Conservation (phyloP, 2,329 filamentous ascomycete species). For the Stachybotrys elegans region DNA sequence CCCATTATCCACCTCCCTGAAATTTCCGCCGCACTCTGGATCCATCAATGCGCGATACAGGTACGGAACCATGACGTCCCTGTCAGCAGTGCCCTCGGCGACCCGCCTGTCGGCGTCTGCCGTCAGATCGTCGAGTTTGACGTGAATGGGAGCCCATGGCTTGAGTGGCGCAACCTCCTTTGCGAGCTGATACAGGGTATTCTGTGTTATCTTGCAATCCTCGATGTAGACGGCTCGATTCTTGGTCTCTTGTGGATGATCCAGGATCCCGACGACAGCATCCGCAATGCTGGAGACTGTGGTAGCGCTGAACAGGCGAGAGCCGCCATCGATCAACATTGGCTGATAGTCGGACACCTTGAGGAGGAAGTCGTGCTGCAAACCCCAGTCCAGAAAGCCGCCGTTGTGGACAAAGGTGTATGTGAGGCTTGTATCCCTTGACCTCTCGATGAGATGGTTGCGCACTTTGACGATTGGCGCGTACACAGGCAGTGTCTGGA, state of each 20-base stretch:
- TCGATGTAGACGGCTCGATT: constrained; percentile 37
- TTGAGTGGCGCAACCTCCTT: constrained; percentile 12
- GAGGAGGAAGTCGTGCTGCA: constrained; percentile 31
- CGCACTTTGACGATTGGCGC: neutral
- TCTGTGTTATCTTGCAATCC: constrained; percentile 33
- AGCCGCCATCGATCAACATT: constrained; percentile 40
- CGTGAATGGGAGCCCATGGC: neutral
- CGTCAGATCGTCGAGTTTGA: neutral
- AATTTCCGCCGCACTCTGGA: neutral
- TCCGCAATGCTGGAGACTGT: constrained; percentile 35
- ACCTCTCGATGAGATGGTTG: neutral
- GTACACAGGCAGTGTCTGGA: neutral
- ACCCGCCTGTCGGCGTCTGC: neutral
- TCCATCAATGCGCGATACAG: neutral
- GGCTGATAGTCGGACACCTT: constrained; percentile 30
- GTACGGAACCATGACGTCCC: neutral
- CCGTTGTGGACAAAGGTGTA: constrained; percentile 45
- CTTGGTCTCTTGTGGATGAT: constrained; percentile 38
- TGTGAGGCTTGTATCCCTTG: neutral
- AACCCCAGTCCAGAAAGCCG: constrained; percentile 50
- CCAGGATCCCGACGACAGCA: constrained; percentile 37
- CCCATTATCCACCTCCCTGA: neutral
- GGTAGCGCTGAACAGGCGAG: constrained; percentile 34
- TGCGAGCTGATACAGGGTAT: constrained; percentile 29
- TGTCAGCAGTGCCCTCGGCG: neutral